Evolutionary conservation across 2,329 filamentous ascomycete genomes (phyloP).

Genomic region (Neofusicoccum ribis): DNA sequence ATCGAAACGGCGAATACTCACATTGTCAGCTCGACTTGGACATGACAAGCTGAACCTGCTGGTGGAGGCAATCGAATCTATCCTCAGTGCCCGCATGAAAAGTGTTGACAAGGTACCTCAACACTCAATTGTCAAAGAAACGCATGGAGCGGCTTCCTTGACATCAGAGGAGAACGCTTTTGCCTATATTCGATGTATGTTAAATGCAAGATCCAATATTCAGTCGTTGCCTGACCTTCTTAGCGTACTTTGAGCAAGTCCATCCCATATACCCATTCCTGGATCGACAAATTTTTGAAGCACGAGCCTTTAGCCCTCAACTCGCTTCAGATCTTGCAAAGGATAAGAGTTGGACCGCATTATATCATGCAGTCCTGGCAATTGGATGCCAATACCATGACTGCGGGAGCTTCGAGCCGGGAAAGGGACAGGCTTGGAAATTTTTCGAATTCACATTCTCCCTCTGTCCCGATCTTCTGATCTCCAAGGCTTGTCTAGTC

Average conservation of each 20-base stretch:
- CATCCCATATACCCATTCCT: conserved; percentile 46
- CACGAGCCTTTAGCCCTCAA: conserved; percentile 29
- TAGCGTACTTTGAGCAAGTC: conserved; percentile 43
- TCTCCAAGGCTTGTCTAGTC: conserved; percentile 26
- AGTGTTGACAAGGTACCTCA: background rate
- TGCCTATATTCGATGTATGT: background rate
- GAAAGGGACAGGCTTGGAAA: conserved; percentile 42
- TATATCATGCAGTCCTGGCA: conserved; percentile 43
- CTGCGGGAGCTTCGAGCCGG: conserved; percentile 42
- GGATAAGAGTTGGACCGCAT: conserved; percentile 37
- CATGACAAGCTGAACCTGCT: conserved; percentile 27
- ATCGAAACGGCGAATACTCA: conserved; percentile 34
- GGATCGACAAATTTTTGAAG: conserved; percentile 39
- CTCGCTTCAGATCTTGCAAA: conserved; percentile 28
- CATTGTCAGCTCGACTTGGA: conserved; percentile 30
- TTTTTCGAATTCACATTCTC: conserved; percentile 41
- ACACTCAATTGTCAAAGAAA: background rate
- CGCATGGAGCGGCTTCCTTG: background rate
- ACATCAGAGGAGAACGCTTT: background rate
- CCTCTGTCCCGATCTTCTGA: conserved; percentile 36
- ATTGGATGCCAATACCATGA: conserved; percentile 40
- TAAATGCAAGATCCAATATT: no score
- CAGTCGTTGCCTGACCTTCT: background rate
- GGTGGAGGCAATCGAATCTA: conserved; percentile 26
- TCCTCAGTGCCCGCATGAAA: conserved; percentile 25